Evolutionary conservation across 257 asterid genomes (phyloP).

Genomic region (Solanum dulcamara): DNA sequence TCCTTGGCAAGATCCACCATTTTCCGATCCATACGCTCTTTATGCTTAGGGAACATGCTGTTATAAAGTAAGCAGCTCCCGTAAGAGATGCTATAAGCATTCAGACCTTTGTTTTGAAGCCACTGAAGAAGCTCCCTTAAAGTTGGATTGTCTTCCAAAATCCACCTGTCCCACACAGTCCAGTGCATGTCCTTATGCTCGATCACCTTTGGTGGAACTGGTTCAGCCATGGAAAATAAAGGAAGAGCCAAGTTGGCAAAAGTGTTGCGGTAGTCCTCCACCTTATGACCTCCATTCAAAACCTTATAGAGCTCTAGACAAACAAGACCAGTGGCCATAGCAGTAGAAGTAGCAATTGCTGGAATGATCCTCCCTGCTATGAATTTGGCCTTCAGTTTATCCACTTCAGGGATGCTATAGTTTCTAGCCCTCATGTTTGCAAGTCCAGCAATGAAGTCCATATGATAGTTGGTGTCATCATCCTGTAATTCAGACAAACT

Average conservation of each 20-base stretch:
- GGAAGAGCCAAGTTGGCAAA: conserved; percentile 91
- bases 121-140: conserved; percentile 62
- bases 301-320: conserved; percentile 91
- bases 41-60: conserved; percentile 79
- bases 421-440: conserved; percentile 98
- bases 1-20: conserved; percentile 60
- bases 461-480: conserved; percentile 82
- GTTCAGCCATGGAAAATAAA: conserved; percentile 85
- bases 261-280: conserved; percentile 91
- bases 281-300: conserved; percentile 55
- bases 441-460: conserved; percentile 84
- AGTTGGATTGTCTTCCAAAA: conserved; percentile 50
- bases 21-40: conserved; percentile 72
- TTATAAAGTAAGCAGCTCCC: conserved; percentile 78
- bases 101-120: conserved; percentile 69
- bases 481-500: conserved; percentile 37
- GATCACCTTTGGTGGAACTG: conserved; percentile 58
- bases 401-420: conserved; percentile 83
- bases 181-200: conserved; percentile 73
- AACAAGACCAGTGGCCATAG: conserved; percentile 88
- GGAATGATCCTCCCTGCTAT: conserved; percentile 92
- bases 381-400: conserved; percentile 79
- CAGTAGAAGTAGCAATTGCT: conserved; percentile 90
- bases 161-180: conserved; percentile 96
- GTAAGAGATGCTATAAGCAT: conserved; percentile 70